Base-by-base conservation (phyloP, 2,329 filamentous ascomycete species). In the Lanzia echinophila region DNA sequence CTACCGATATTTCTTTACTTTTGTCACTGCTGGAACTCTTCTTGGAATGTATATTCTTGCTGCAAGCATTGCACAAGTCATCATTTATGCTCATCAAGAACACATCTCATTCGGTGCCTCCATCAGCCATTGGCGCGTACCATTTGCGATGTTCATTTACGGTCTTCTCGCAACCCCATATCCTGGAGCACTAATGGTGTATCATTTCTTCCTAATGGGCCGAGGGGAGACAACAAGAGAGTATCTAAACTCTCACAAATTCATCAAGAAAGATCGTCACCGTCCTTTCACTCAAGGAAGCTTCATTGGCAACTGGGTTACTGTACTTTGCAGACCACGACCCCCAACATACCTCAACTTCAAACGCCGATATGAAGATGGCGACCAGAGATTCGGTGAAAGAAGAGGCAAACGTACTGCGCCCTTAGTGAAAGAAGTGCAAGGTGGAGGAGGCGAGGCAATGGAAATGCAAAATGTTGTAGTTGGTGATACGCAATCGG, bases 1-100 rank as follows among this genome's bases (percentile, higher is more conserved):
- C 73, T 99, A 99, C 73, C 89, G 94, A 59, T 97, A 92, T 71
- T 99, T 99, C 72, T 96, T 97, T 69, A 81, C 87, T 11, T 99
- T 96, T 70, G 84, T 99, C 60, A 83, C 82, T 51, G 83, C 86
- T 13, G 83, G 82, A n/a, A 90, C 89, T 0, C 61, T 96, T 33
- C 77, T 96, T 17, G 80, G 85, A 0, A 67, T 90, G 15, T 92
- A 88, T 64, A 78, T 97, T 44, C 75, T 94, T 31, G 88, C 78
- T 19, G 84, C 87, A 22, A 90, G 83, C 57, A 75, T 96, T n/a
- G 82, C 84, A 2, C 94, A 97, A 67, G 76, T 96, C 34, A 73
- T 92, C 42, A 73, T 87, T 20, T 94, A 92, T 73, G 79, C 76
- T 62, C 73, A 77, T 38, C 78, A 77, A 19, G 77, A 90, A 58